Evolutionary conservation across 495 filamentous ascomycete species (phyloP).

Genomic region (Collariella sp.): DNA sequence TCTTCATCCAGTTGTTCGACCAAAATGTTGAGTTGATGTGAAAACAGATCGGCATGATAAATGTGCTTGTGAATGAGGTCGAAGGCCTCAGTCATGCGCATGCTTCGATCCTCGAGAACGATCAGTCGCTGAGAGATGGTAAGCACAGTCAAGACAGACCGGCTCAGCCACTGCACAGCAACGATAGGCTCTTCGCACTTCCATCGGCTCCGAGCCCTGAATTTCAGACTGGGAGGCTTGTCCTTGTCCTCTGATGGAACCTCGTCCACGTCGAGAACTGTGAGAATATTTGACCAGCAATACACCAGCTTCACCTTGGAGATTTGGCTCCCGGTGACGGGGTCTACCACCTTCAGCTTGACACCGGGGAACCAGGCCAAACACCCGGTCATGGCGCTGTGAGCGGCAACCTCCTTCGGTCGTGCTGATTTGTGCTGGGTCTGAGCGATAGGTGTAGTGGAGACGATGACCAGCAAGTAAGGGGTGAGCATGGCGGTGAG

Average conservation of each 20-base stretch:
- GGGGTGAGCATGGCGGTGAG: conserved; percentile 94
- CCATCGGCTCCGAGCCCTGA: conserved; percentile 81
- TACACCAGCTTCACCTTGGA: conserved; percentile 88
- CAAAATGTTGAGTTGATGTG: conserved; percentile 68
- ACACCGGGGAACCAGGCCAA: conserved; percentile 97
- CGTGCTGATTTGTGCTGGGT: conserved; percentile 89
- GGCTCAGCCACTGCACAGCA: conserved; percentile 91
- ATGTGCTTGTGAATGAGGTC: conserved; percentile 89
- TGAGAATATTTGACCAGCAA: conserved; percentile 95
- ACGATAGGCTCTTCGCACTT: conserved; percentile 92
- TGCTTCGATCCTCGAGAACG: conserved; percentile 79
- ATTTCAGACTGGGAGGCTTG: conserved; percentile 66
- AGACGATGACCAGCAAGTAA: conserved; percentile 91
- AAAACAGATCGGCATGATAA: conserved; percentile 80
- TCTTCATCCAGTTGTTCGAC: conserved; percentile 86
- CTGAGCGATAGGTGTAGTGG: conserved; percentile 88
- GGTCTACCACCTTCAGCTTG: conserved; percentile 69
- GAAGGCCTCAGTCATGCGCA: conserved; percentile 87
- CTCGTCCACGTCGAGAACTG: conserved; percentile 78
- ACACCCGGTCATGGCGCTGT: conserved; percentile 86
- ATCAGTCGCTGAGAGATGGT: conserved; percentile 90
- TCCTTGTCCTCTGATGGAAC: conserved; percentile 56
- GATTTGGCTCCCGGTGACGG: conserved; percentile 42
- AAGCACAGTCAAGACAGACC: conserved; percentile 82
- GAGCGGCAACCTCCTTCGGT: conserved; percentile 81